These are phyloP conservation scores for Talaromyces islandicus DNA, from an alignment of 2,329 filamentous ascomycete species.

Conservation along the genomic window DNA sequence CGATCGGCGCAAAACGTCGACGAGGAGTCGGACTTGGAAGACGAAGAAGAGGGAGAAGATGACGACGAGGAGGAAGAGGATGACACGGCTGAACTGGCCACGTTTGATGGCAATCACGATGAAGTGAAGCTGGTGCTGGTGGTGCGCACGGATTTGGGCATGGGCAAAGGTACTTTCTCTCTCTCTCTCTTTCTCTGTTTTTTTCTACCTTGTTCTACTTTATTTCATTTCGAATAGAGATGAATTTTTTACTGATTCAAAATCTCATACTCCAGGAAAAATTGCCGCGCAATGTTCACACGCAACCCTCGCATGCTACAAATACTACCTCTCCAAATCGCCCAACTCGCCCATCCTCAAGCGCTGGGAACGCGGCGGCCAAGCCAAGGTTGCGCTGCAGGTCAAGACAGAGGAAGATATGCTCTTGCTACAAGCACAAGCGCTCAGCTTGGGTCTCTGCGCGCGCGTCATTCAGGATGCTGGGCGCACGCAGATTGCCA, in stretches of 20 bases:
- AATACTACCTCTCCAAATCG: slow-evolving; percentile 60
- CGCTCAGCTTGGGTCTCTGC: slow-evolving; percentile 75
- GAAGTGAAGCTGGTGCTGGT: slow-evolving; percentile 94
- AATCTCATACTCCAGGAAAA: slow-evolving; percentile 60
- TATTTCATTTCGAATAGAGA: neutral
- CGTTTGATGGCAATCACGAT: slow-evolving; percentile 54
- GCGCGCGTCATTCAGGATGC: slow-evolving; percentile 90
- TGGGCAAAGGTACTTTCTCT: slow-evolving; percentile 75
- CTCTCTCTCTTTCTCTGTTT: neutral
- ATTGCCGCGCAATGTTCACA: slow-evolving; percentile 94
- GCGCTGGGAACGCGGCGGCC: slow-evolving; percentile 79
- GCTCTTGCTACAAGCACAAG: slow-evolving; percentile 71
- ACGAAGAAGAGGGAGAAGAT: slow-evolving; percentile 51
- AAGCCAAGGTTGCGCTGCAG: slow-evolving; percentile 91
- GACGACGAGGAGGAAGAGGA: slow-evolving; percentile 69
- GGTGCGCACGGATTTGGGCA: slow-evolving; percentile 88
- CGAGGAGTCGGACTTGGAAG: slow-evolving; percentile 25
- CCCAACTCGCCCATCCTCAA: slow-evolving; percentile 57
- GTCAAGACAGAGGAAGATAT: slow-evolving; percentile 75
- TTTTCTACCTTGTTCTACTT: neutral
- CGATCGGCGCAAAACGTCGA: slow-evolving; percentile 47
- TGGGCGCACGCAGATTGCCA: slow-evolving; percentile 93
- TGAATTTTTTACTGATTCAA: neutral
- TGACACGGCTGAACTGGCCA: slow-evolving; percentile 41
- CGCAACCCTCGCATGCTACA: slow-evolving; percentile 97